A percentile compares a stretch with the other conserved stretches of the same genome.
phyloP scores from a whole-genome alignment of 306 rosid genomes.

The Benincasa hispida region DNA sequence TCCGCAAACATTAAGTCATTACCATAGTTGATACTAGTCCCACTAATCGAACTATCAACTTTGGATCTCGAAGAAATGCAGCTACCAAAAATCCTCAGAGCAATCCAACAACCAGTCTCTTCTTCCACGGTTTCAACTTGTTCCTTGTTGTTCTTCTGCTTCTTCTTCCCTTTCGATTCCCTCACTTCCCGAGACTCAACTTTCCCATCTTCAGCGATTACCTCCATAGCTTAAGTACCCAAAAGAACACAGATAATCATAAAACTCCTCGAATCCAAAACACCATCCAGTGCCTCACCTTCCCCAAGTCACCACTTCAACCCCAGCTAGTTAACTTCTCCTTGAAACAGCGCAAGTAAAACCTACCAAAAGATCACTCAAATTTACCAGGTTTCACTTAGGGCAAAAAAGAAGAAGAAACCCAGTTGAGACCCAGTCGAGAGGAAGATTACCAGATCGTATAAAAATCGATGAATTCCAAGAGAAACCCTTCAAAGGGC shows the following conservation, averaged over 20 bases:
- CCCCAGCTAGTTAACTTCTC: not conserved
- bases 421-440: not conserved
- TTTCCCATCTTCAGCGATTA: conserved; percentile 62
- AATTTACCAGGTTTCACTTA: not conserved
- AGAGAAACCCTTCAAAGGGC: not conserved
- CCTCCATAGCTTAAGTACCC: conserved; percentile 48
- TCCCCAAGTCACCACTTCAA: not conserved
- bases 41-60: conserved; percentile 83
- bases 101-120: conserved; percentile 73
- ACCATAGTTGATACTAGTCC: conserved; percentile 76
- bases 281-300: conserved; percentile 15
- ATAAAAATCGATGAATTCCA: not conserved
- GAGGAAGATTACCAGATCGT: conserved; percentile 2
- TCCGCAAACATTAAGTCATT: conserved; percentile 17
- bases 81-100: conserved; percentile 64
- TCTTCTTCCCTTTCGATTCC: conserved; percentile 54
- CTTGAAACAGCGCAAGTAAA: not conserved
- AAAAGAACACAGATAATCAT: conserved; percentile 10
- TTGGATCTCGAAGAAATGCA: conserved; percentile 99
- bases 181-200: conserved; percentile 59
- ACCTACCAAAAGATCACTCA: not conserved
- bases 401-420: not conserved
- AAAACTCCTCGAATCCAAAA: conserved; percentile 24
- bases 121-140: conserved; percentile 26
- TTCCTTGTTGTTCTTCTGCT: conserved; percentile 39